These are phyloP conservation scores for Sporothrix phasma DNA, from an alignment of 2,329 filamentous ascomycete species.

Conservation along the genomic window DNA sequence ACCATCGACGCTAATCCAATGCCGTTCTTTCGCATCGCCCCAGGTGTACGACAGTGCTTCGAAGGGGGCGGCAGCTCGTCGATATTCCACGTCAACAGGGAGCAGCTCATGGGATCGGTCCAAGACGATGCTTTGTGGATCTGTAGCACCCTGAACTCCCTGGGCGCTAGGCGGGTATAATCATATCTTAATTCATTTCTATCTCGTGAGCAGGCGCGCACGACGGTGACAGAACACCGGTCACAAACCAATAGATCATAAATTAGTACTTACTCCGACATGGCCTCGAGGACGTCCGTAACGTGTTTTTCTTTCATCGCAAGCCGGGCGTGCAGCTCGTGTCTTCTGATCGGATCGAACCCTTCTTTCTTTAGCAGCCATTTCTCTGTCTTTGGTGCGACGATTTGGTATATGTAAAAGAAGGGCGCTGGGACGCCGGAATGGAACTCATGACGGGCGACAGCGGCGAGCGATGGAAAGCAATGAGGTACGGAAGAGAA, in stretches of 20 bases:
- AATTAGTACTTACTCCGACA: not conserved
- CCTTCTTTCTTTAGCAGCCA: not conserved
- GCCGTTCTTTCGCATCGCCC: not conserved
- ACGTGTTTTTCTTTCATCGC: not conserved
- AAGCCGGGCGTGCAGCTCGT: not conserved
- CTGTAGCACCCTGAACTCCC: not conserved
- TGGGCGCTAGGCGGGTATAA: not conserved
- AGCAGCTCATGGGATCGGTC: not conserved
- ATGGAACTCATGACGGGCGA: not conserved
- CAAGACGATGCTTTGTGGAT: not conserved
- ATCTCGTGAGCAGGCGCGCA: not conserved
- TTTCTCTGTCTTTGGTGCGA: not conserved
- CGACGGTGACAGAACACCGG: too few relatives aligned
- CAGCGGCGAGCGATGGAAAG: too few relatives aligned
- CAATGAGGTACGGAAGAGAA: not conserved
- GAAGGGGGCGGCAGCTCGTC: not conserved
- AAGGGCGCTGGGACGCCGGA: not conserved
- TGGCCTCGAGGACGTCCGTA: not conserved
- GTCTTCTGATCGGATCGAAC: not conserved
- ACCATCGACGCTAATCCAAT: not conserved
- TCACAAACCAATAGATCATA: not conserved
- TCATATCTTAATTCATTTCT: not conserved
- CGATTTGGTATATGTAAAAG: not conserved
- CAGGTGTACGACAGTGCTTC: constrained; percentile 3
- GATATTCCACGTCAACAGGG: not conserved